A percentile compares a stretch with the other conserved stretches of the same genome.
Evolutionary conservation across 2,329 filamentous ascomycete species (phyloP).

Genomic region (Cladosporium halotolerans): DNA sequence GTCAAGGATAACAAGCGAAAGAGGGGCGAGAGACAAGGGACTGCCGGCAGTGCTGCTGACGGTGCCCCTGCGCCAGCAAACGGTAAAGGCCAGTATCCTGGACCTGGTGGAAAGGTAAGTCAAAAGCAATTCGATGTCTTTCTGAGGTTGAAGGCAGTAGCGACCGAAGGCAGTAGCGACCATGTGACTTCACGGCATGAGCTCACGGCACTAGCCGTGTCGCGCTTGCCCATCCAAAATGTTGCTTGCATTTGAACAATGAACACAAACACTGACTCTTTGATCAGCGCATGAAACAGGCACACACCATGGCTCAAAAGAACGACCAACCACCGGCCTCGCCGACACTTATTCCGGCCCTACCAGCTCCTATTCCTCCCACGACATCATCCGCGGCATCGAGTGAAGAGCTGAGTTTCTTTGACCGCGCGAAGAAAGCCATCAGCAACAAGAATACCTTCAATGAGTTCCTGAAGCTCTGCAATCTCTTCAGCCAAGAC

Average conservation of each 20-base stretch:
- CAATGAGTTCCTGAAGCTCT: slow-evolving; percentile 94
- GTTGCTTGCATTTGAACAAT: too few relatives aligned
- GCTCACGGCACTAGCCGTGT: background rate
- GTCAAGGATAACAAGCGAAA: slow-evolving; percentile 82
- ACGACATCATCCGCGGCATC: slow-evolving; percentile 66
- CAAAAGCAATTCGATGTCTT: background rate
- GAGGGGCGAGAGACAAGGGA: slow-evolving; percentile 56
- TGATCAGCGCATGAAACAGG: slow-evolving; percentile 65
- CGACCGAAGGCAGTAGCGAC: background rate
- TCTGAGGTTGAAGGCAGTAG: background rate
- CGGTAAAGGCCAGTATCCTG: slow-evolving; percentile 19
- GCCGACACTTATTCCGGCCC: slow-evolving; percentile 78
- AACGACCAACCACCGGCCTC: slow-evolving; percentile 53
- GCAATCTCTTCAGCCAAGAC: slow-evolving; percentile 90
- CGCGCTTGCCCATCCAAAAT: too few relatives aligned
- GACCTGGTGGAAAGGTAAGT: slow-evolving; percentile 46
- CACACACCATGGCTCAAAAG: slow-evolving; percentile 42
- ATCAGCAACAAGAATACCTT: slow-evolving; percentile 88
- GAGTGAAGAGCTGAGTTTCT: slow-evolving; percentile 84
- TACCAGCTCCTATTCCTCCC: slow-evolving; percentile 81
- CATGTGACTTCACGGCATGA: slow-evolving; percentile 4
- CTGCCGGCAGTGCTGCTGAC: slow-evolving; percentile 37
- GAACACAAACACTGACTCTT: background rate
- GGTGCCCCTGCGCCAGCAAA: slow-evolving; percentile 24
- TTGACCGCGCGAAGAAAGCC: slow-evolving; percentile 93